Evolutionary conservation across 192 early-diverging fungal species (phyloP).

Genomic region (Gryganskiella cystojenkinii): DNA sequence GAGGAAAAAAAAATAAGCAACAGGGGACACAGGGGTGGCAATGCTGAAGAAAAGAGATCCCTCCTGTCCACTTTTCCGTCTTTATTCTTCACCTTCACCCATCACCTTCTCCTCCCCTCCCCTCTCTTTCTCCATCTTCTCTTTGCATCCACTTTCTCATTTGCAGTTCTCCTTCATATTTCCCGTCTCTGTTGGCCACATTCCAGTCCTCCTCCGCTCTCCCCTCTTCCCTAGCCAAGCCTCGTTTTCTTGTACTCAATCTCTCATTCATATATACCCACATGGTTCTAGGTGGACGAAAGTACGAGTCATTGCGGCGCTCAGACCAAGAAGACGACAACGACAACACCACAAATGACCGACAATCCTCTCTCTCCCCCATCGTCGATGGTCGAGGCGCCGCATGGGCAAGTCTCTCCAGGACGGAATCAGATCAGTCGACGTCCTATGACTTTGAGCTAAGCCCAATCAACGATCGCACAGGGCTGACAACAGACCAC

Average conservation of each 20-base stretch:
- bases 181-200: not conserved
- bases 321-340: constrained; percentile 4
- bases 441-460: constrained; percentile 35
- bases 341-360: not conserved
- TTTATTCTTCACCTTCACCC: not conserved
- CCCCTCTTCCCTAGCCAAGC: not conserved
- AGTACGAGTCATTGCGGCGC: constrained; percentile 26
- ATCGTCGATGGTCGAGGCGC: not conserved
- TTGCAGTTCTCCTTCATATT: constrained; percentile 5
- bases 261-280: not conserved
- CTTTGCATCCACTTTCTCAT: not conserved
- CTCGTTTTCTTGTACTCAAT: not conserved
- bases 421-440: constrained; percentile 27
- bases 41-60: too few species aligned
- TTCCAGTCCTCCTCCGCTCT: not conserved
- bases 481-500: constrained; percentile 15
- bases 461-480: constrained; percentile 33
- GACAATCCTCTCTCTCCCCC: too few species aligned
- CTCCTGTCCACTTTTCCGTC: not conserved
- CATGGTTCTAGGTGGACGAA: constrained; percentile 36
- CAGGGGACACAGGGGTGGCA: too few species aligned
- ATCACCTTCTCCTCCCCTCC: not conserved
- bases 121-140: not conserved
- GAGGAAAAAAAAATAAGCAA: too few species aligned
- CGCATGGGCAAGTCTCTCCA: constrained; percentile 34